Conservation (phyloP, 1,284 basidiomycete genomes). For the Microbotryomycetes sp. region DNA sequence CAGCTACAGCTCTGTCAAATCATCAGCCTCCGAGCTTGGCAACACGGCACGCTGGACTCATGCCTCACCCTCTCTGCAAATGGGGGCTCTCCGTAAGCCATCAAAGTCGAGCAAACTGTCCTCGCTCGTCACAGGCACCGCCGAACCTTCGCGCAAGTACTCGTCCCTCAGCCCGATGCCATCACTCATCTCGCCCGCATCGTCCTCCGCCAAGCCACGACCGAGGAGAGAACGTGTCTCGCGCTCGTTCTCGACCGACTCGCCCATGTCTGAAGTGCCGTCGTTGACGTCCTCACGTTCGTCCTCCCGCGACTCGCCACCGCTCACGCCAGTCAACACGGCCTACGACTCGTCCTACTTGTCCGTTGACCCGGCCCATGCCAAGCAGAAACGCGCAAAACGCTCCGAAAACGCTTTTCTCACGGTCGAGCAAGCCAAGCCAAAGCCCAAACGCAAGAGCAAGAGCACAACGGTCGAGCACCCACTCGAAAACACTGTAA, state of each 20-base stretch:
- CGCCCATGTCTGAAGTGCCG: no score
- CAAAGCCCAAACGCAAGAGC: no score
- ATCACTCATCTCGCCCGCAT: neutral
- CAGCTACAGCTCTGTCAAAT: neutral
- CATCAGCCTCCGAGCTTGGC: neutral
- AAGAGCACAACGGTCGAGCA: no score
- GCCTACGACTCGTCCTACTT: neutral
- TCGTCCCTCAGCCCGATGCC: neutral
- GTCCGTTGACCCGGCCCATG: neutral
- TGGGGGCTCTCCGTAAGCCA: neutral
- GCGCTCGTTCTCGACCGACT: neutral
- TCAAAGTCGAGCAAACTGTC: neutral
- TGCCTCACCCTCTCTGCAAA: neutral
- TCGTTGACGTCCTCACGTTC: neutral
- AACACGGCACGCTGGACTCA: neutral
- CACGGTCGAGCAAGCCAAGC: no score
- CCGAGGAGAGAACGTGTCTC: neutral
- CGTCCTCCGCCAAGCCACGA: neutral
- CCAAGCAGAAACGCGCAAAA: neutral
- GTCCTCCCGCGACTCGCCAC: neutral
- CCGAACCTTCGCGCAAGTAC: constrained; percentile 10
- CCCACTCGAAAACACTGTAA: no score
- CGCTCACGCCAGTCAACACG: neutral
- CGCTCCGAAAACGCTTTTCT: no score
- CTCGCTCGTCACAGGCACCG: neutral